Evolutionary conservation across 257 asterid genomes (phyloP), one percentile per base, ranked within the genome.

Genomic region (Hygrophila difformis): DNA sequence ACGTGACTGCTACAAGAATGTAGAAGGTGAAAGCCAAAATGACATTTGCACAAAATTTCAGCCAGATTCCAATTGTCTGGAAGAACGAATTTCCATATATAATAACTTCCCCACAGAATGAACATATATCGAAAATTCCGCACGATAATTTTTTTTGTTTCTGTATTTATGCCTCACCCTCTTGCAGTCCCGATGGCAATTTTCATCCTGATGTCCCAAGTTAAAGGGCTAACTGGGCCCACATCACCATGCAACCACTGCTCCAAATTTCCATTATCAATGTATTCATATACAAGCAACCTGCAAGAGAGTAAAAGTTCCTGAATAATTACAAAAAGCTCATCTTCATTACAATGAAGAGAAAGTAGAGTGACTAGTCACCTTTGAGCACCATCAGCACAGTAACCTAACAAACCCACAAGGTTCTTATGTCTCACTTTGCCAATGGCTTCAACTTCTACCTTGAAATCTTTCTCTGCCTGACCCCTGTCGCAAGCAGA

Each of bases 361-460:
- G n/a, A 12, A 18, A 19, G 10, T 6, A 33, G 2, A 33, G 12
- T 41, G 47, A 5, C 12, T 16, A 1, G 19, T 1, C n/a, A 86
- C 99, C 99, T 74, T 61, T 69, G 82, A 63, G 77, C 63, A 50
- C 97, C 97, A 61, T 91, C 95, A 33, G 93, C 94, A 71, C 97
- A 91, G 65, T 70, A 86, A 31, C 97, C 99, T 49, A 83, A 43
- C 62, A 91, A 75, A 57, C 97, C 86, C 5, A 81, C 99, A 26
- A 91, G 95, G 74, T 91, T 91, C 69, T 91, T 91, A 77, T 91
- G 99, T 65, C 82, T 83, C 59, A 86, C 97, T 76, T 81, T 81
- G 38, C 99, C 97, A 66, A 91, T 86, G 63, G 97, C 97, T 67
- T 91, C 99, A 62, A 91, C 99, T 72, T 91, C 97, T 57, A 86